Conservation (phyloP, 768 basidiomycete genomes). For the Lenzites betulinus region DNA sequence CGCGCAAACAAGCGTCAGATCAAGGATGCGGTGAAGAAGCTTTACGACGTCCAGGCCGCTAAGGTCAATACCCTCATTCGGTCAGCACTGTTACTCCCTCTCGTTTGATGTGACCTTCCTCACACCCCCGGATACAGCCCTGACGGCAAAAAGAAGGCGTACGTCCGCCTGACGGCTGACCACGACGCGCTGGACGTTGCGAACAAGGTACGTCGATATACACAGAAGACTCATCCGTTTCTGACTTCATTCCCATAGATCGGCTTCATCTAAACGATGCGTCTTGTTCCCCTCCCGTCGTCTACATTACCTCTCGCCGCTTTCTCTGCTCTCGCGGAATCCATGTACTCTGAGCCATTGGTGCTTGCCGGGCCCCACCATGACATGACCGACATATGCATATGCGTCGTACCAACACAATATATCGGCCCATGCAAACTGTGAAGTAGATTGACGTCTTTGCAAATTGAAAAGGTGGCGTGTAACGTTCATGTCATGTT, state of each 20-base stretch:
- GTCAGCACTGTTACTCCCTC: conserved; percentile 44
- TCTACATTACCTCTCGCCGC: conserved; percentile 16
- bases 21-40: conserved; percentile 99
- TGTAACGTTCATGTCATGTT: too few relatives aligned
- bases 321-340: conserved; percentile 19
- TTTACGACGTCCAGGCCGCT: conserved; percentile 94
- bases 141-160: conserved; percentile 99
- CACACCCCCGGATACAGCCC: conserved; percentile 53
- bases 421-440: conserved; percentile 15
- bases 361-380: conserved; percentile 16
- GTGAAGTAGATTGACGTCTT: neutral
- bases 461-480: too few relatives aligned
- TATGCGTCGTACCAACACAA: conserved; percentile 18
- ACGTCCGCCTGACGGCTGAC: conserved; percentile 93
- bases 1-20: conserved; percentile 98
- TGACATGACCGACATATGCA: conserved; percentile 23
- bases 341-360: conserved; percentile 24
- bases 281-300: conserved; percentile 9
- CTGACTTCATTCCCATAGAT: conserved; percentile 51
- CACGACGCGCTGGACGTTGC: conserved; percentile 96
- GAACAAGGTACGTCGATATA: conserved; percentile 72
- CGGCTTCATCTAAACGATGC: conserved; percentile 78
- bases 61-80: conserved; percentile 99
- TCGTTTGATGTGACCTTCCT: neutral
- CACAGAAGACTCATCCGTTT: neutral